Conservation (phyloP, 2,329 filamentous ascomycete species). For the Dactylellina sp. region DNA sequence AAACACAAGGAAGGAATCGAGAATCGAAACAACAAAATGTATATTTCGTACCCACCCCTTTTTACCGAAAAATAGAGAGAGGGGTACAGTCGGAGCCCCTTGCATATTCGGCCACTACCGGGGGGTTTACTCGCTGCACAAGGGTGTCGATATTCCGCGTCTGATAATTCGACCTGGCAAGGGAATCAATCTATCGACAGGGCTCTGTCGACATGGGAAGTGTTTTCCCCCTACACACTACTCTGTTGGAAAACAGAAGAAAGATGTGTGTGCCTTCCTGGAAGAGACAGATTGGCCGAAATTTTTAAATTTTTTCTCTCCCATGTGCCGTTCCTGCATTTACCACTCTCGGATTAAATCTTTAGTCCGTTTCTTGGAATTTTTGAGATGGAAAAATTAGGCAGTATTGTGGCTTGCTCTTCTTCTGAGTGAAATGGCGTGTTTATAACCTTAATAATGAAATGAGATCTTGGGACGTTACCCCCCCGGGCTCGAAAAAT, state of each 20-base stretch:
- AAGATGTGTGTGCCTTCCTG: neutral
- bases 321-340: too few species aligned
- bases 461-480: neutral
- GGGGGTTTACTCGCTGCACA: constrained; percentile 5
- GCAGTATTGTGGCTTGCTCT: constrained; percentile 9
- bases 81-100: neutral
- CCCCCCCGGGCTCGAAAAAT: neutral
- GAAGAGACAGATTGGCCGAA: neutral
- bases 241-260: too few species aligned
- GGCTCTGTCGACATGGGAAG: constrained; percentile 6
- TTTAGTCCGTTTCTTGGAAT: constrained; percentile 1
- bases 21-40: neutral
- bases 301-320: neutral
- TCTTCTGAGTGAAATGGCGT: constrained; percentile 1
- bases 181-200: constrained; percentile 7
- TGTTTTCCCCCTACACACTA: too few species aligned
- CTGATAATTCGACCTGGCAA: constrained; percentile 1
- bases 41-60: constrained; percentile 3
- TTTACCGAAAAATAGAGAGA: constrained; percentile 17
- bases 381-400: neutral
- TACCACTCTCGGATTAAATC: constrained; percentile 7
- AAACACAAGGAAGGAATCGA: neutral
- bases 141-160: constrained; percentile 5
- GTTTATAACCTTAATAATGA: neutral
- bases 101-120: constrained; percentile 20